phyloP scores from a whole-genome alignment of 768 basidiomycete species.

The Leccinum subgranulosum region DNA sequence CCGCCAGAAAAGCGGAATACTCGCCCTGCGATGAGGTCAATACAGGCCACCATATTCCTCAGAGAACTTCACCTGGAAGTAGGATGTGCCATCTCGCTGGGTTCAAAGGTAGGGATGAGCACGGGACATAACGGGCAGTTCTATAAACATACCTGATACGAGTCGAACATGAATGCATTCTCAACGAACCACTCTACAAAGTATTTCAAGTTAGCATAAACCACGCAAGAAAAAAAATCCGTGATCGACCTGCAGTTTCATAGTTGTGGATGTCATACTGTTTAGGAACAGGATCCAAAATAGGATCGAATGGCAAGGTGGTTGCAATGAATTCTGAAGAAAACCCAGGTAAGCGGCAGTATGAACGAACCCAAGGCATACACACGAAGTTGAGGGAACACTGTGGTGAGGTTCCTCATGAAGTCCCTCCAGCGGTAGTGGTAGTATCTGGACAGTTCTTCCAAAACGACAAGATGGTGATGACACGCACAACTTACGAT shows the following conservation, averaged over 20 bases:
- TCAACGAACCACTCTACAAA: slow-evolving; percentile 37
- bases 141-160: slow-evolving; percentile 25
- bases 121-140: neutral
- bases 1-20: slow-evolving; percentile 52
- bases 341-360: slow-evolving; percentile 3
- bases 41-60: neutral
- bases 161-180: slow-evolving; percentile 48
- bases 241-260: slow-evolving; percentile 36
- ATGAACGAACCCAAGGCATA: slow-evolving; percentile 6
- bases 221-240: too few relatives aligned
- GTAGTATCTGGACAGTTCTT: slow-evolving; percentile 38
- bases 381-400: slow-evolving; percentile 51
- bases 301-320: slow-evolving; percentile 38
- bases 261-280: slow-evolving; percentile 58
- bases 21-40: slow-evolving; percentile 38
- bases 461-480: neutral
- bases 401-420: slow-evolving; percentile 40
- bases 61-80: slow-evolving; percentile 36
- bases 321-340: slow-evolving; percentile 55
- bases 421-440: slow-evolving; percentile 47
- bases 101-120: neutral
- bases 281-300: slow-evolving; percentile 46
- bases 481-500: slow-evolving; percentile 13
- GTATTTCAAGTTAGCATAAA: neutral
- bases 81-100: slow-evolving; percentile 56